A percentile compares a stretch with the other conserved stretches of the same genome.
Evolutionary conservation across 306 rosid species (phyloP).

Genomic region (Quercus glauca): DNA sequence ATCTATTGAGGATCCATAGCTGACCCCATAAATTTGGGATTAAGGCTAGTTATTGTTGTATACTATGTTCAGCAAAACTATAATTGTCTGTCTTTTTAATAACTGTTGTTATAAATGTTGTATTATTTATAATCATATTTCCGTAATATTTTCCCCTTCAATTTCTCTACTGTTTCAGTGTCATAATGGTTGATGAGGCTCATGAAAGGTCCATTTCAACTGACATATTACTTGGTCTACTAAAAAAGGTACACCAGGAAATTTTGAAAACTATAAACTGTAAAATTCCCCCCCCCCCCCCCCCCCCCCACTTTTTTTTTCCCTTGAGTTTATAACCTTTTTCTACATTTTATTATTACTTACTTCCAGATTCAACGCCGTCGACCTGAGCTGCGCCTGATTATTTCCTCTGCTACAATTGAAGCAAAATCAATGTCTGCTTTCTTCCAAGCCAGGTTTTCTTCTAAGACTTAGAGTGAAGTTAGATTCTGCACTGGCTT

Average conservation of each 20-base stretch:
- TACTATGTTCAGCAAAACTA: not conserved
- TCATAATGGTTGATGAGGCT: constrained; percentile 94
- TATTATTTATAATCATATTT: not conserved
- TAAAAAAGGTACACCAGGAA: constrained; percentile 66
- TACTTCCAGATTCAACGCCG: constrained; percentile 71
- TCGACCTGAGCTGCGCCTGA: constrained; percentile 78
- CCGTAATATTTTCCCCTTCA: not conserved
- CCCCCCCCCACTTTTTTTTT: not conserved
- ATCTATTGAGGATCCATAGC: not conserved
- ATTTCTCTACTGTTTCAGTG: constrained; percentile 43
- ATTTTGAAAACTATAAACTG: not conserved
- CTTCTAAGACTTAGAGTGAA: constrained; percentile 3
- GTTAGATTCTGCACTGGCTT: constrained; percentile 10
- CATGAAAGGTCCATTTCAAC: constrained; percentile 97
- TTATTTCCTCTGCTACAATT: constrained; percentile 92
- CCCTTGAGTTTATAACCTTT: not conserved
- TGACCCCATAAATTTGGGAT: too few relatives aligned
- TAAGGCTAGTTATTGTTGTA: not conserved
- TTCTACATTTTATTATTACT: constrained; percentile 19
- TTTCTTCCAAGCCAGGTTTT: constrained; percentile 72
- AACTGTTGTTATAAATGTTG: not conserved
- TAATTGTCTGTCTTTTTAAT: not conserved
- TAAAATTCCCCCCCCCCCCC: not conserved
- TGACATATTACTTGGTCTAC: constrained; percentile 84
- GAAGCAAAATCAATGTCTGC: constrained; percentile 87